Percentiles rank a stretch among this genome's conserved stretches.
Conservation (phyloP, 805 yeast genomes). For the Candida yuanshanica region DNA sequence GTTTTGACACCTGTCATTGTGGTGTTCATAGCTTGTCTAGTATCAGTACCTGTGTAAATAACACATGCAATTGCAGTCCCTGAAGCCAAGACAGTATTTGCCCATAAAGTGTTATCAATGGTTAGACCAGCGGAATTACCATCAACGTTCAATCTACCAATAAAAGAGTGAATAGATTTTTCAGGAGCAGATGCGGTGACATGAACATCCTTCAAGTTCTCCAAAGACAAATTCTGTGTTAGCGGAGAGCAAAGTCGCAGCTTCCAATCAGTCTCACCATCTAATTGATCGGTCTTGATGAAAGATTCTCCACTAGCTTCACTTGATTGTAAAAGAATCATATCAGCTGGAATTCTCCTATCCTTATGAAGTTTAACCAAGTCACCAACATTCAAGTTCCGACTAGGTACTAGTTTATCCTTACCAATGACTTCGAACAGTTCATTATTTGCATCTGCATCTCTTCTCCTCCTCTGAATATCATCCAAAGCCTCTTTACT, state of each 20-base stretch:
- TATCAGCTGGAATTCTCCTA: slow-evolving; percentile 89
- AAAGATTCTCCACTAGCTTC: slow-evolving; percentile 84
- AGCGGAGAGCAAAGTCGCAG: slow-evolving; percentile 69
- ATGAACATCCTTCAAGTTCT: slow-evolving; percentile 45
- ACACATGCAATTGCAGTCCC: slow-evolving; percentile 88
- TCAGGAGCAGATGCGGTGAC: slow-evolving; percentile 78
- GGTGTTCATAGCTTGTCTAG: slow-evolving; percentile 93
- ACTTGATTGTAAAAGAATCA: slow-evolving; percentile 76
- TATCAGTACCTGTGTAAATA: slow-evolving; percentile 86
- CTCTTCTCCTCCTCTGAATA: slow-evolving; percentile 83
- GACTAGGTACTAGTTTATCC: slow-evolving; percentile 41
- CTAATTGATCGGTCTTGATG: slow-evolving; percentile 94
- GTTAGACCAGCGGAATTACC: slow-evolving; percentile 58
- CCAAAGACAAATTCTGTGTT: slow-evolving; percentile 58
- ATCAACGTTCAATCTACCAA: slow-evolving; percentile 65
- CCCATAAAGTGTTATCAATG: slow-evolving; percentile 95
- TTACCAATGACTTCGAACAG: slow-evolving; percentile 62
- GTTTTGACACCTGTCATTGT: slow-evolving; percentile 81
- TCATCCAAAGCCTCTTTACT: slow-evolving; percentile 94
- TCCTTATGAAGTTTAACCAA: slow-evolving; percentile 73
- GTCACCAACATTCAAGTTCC: slow-evolving; percentile 79
- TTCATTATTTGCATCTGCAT: slow-evolving; percentile 83
- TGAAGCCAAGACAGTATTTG: slow-evolving; percentile 93
- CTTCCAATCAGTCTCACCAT: slow-evolving; percentile 99
- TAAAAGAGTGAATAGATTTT: slow-evolving; percentile 74